Base-by-base conservation (phyloP, 2,329 filamentous ascomycete species). In the Trichoderma cornu-damae region DNA sequence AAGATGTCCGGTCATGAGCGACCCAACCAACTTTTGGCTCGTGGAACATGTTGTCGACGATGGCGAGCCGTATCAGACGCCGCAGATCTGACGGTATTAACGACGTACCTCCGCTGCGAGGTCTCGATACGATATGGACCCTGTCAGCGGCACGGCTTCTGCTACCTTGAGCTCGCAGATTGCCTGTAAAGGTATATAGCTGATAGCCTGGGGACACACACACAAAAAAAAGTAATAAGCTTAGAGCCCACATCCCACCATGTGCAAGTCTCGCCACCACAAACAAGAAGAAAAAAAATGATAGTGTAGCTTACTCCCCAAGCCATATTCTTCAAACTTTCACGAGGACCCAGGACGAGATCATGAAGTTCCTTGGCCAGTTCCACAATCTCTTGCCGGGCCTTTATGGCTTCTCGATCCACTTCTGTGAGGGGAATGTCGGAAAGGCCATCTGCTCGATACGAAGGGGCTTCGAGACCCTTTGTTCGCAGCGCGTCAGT, bases 31-130 rank as follows among this genome's bases (percentile, higher is more conserved):
- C 60, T 12, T 64, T 55, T 0, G 72, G 73, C 62, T 77, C 76
- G 22, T 60, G 57, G 55, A 78, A 77, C 20, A 76, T 61, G 43
- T 69, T 68, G 59, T 73, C 72, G 1, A 69, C 67, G 59, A 74
- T 72, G 28, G 72, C 71, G 32, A 72, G 67, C 11, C 74, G 73
- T 22, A 76, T 44, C 0, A 77, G 60, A 20, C 75, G 73, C 5
- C 68, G 65, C 9, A 71, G 62, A 57, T 69, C 65, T 11, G 59
- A 59, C 2, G 63, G 53, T 5, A 63, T 66, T 37, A 76, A 66
- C 40, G 64, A 2, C 76, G 55, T 6, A 68, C 60, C 32, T 63
- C 61, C 11, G 52, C 52, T 1, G 65, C 59, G 1, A 70, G 60
- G 6, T 68, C 65, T 7, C 60, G 57, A 48, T 67, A 70, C 1